Conservation (phyloP, 176 grass and related monocot species). For the Musa schizocarpa region DNA sequence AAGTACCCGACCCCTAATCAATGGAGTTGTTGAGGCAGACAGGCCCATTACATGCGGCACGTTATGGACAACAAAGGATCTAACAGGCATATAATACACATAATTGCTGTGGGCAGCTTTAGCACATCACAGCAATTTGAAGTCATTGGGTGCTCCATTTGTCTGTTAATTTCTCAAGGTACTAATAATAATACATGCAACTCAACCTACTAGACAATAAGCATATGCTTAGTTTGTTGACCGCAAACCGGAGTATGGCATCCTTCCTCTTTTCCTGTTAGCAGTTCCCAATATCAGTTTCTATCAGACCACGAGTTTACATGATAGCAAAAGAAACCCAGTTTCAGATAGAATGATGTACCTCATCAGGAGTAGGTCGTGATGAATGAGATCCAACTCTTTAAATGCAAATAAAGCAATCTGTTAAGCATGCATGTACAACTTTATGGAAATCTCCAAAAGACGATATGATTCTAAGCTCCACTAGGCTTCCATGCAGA, state of each 20-base stretch:
- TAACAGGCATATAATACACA: no score
- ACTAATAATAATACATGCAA: not conserved
- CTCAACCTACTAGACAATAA: not conserved
- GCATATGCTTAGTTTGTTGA: not conserved
- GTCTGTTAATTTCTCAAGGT: not conserved
- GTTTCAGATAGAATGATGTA: not conserved
- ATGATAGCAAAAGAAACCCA: not conserved
- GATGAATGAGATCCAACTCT: not conserved
- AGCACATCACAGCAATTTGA: no score
- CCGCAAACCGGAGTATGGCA: no score
- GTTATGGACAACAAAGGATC: no score
- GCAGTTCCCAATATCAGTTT: no score
- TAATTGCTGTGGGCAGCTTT: no score
- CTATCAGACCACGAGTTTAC: not conserved
- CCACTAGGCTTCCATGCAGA: constrained; percentile 6
- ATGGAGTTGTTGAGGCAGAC: no score
- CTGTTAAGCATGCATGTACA: not conserved
- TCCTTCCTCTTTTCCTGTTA: no score
- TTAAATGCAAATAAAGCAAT: not conserved
- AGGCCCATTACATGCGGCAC: no score
- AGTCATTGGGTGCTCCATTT: not conserved
- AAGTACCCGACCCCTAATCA: no score
- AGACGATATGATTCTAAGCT: not conserved
- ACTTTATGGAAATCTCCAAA: not conserved
- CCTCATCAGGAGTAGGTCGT: not conserved